phyloP scores from a whole-genome alignment of 139 green algal genomes.

The Chlamydomonas eustigma region DNA sequence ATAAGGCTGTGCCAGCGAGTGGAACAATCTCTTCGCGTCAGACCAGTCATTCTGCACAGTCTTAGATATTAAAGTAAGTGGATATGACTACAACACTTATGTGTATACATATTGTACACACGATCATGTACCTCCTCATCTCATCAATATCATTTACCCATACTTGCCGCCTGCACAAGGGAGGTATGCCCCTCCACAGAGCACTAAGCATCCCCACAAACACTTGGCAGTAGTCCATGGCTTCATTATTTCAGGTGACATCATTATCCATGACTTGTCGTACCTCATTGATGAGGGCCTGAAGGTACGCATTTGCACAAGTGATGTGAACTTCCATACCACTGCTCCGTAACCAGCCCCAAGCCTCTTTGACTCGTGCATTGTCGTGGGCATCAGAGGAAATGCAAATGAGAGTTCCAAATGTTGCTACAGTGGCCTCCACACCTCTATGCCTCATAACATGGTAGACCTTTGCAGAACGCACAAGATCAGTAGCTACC shows the following conservation, averaged over 20 bases:
- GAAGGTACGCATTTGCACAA: constrained; percentile 65
- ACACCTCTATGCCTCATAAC: constrained; percentile 60
- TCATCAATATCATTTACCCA: too few species aligned
- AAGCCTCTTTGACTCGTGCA: constrained; percentile 44
- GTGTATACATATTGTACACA: too few species aligned
- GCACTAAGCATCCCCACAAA: too few species aligned
- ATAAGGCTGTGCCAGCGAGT: background rate
- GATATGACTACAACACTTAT: too few species aligned
- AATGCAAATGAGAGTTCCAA: constrained; percentile 50
- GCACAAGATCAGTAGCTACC: too few species aligned
- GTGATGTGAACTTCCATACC: constrained; percentile 59
- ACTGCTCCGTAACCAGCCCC: constrained; percentile 53
- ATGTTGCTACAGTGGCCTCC: constrained; percentile 68
- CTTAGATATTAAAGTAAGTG: too few species aligned
- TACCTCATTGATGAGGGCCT: constrained; percentile 58
- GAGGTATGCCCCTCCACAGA: too few species aligned
- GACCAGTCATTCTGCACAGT: background rate
- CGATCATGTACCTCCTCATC: too few species aligned
- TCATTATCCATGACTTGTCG: background rate
- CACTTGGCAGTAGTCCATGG: too few species aligned
- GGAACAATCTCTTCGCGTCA: background rate
- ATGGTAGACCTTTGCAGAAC: constrained; percentile 52
- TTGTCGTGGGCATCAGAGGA: constrained; percentile 38
- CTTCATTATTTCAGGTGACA: too few species aligned
- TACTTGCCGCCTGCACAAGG: too few species aligned